Base-by-base conservation (phyloP, 2,329 filamentous ascomycete genomes). In the Capronia americana region DNA sequence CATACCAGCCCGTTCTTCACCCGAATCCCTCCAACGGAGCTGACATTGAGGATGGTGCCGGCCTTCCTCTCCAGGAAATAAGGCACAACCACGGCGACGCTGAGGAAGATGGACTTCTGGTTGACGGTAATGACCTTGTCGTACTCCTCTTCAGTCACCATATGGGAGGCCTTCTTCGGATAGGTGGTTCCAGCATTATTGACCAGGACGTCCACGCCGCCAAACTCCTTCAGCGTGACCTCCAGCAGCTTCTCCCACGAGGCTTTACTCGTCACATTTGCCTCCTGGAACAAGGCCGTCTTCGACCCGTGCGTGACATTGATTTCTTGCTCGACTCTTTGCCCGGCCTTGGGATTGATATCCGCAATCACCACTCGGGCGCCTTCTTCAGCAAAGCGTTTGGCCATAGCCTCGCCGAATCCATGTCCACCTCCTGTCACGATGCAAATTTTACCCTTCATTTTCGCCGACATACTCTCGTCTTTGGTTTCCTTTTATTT, bases 181-280 rank as follows among this genome's bases (percentile, higher is more conserved):
- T 73, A 71, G 63, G 65, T 72, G 66, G 73, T 64, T 10, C 92
- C 92, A 0, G 92, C 93, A 77, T 96, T 96, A 79, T 96, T 96
- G 65, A 96, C 90, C 62, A 96, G 89, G 76, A 95, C 90, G 78
- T 96, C 90, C 67, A 96, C 92, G 83, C 95, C 96, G 74, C 92
- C 92, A 70, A 75, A 74, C 20, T 57, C 67, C 12, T 69, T 54
- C 32, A 72, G 26, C 6, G 69, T 67, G 4, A 66, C 62, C 34
- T 75, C 68, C 17, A 77, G 61, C 4, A 70, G 69, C 10, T 69
- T 63, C 32, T 70, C 66, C 76, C 75, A 78, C 30, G 71, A 65
- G 4, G 67, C 59, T 46, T 71, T 57, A 26, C 67, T 60, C n/a
- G 70, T 70, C 51, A 75, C 74, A 64, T 76, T 73, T 26, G 71